These are phyloP conservation scores for Gyromitra esculenta DNA, from an alignment of 2,329 filamentous ascomycete species.

Conservation along the genomic window DNA sequence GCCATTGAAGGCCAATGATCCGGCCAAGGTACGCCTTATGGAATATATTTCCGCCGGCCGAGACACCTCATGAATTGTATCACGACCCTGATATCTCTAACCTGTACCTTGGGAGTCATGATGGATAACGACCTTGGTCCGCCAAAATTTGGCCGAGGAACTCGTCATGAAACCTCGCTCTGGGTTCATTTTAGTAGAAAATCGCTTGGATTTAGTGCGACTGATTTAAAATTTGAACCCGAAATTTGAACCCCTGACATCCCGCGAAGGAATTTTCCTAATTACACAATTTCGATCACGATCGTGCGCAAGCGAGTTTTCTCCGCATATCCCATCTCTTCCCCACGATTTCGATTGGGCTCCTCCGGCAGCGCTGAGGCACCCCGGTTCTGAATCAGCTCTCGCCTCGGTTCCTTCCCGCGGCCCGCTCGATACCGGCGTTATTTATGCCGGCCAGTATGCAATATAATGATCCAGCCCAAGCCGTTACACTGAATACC, in stretches of 20 bases:
- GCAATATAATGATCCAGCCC: conserved; percentile 5
- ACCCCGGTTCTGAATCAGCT: neutral
- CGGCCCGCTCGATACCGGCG: neutral
- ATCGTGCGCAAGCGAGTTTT: conserved; percentile 31
- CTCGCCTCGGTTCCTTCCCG: neutral
- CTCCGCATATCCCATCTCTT: conserved; percentile 23
- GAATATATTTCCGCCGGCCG: neutral
- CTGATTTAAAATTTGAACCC: conserved; percentile 27
- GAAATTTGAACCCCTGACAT: conserved; percentile 10
- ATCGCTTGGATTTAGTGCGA: conserved; percentile 19
- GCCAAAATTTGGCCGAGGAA: neutral
- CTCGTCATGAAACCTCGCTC: neutral
- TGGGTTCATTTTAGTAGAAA: neutral
- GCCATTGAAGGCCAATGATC: neutral
- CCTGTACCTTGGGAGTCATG: neutral
- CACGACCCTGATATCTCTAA: neutral
- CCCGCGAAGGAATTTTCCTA: neutral
- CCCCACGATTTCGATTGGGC: conserved; percentile 20
- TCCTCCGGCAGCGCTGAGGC: conserved; percentile 6
- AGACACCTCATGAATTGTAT: neutral
- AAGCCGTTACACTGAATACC: neutral
- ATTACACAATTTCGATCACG: conserved; percentile 3
- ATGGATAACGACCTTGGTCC: neutral
- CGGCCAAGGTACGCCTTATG: neutral
- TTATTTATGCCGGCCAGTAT: conserved; percentile 8